Base-by-base conservation (phyloP, 495 filamentous ascomycete species). In the Cudoniella acicularis region DNA sequence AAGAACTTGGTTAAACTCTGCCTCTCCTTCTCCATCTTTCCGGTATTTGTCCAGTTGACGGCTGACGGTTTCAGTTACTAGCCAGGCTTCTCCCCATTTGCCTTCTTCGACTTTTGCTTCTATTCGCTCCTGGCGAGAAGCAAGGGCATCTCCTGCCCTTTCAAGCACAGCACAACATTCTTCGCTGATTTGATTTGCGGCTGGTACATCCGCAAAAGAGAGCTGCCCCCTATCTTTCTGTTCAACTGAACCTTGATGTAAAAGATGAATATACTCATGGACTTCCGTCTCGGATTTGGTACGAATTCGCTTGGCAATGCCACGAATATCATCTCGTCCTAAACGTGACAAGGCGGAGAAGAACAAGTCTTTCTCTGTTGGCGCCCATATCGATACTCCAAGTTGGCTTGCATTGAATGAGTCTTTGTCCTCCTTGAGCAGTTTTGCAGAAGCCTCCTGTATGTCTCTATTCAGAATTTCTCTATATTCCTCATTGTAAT, bases 201-300 rank as follows among this genome's bases (percentile, higher is more conserved):
- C 85, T 1, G 91, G 84, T 0, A 91, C 64, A 47, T 90, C 78
- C 59, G 57, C 64, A 16, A 69, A 77, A 18, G 16, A 56, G 45
- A 18, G 25, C 42, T 21, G 27, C 18, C 49, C 21, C 36, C n/a
- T 50, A 48, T 0, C 53, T 46, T 56, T 62, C 21, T 54, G 68
- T 25, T 73, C 70, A 26, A 61, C 63, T 43, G 74, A 60, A 49
- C 75, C 77, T 41, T 79, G 72, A 1, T 83, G 76, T 0, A 97
- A 77, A 1, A 88, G 67, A 16, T 71, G 56, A 9, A 94, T 63
- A 61, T 90, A 92, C 51, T 85, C 79, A 17, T 77, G 76, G 4
- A 94, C 84, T 67, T 98, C 91, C 3, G 89, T 66, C 53, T 83
- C 78, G 49, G 81, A 85, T 63, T 98, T 98, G 1, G 86, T 85